Percentiles rank a stretch among this genome's conserved stretches.
Conservation (phyloP, 768 basidiomycete species). For the Cystofilobasidium bisporidii region DNA sequence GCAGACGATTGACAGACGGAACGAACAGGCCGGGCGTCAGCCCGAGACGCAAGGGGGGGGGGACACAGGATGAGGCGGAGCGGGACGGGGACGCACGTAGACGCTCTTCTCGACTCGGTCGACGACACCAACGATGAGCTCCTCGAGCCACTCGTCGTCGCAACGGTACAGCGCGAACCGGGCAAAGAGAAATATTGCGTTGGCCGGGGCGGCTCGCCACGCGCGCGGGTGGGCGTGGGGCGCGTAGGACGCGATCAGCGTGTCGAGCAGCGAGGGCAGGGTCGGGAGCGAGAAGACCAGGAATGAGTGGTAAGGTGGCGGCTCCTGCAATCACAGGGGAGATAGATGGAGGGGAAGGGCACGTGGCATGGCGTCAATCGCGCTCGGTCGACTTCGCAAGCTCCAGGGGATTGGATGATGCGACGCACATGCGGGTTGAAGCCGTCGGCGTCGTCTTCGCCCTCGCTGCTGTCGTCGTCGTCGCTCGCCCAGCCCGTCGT, state of each 20-base stretch:
- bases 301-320: conserved; percentile 70
- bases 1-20: background rate
- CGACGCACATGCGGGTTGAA: conserved; percentile 37
- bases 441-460: conserved; percentile 41
- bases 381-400: too few relatives aligned
- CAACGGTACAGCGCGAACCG: conserved; percentile 67
- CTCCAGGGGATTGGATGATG: too few relatives aligned
- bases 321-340: background rate
- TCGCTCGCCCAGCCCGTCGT: conserved; percentile 52
- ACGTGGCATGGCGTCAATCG: background rate
- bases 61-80: background rate
- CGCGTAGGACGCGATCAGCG: conserved; percentile 65
- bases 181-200: conserved; percentile 77
- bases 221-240: conserved; percentile 52
- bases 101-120: conserved; percentile 86
- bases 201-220: conserved; percentile 68
- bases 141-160: conserved; percentile 84
- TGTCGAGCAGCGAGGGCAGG: conserved; percentile 67
- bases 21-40: too few relatives aligned
- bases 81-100: conserved; percentile 54
- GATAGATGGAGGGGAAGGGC: background rate
- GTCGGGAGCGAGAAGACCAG: conserved; percentile 80
- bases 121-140: conserved; percentile 79
- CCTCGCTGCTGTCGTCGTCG: conserved; percentile 45
- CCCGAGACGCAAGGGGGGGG: background rate